Percentiles rank a stretch among this genome's conserved stretches.
phyloP scores from a whole-genome alignment of 2,329 filamentous ascomycete genomes.

The Amylocarpus encephaloides region DNA sequence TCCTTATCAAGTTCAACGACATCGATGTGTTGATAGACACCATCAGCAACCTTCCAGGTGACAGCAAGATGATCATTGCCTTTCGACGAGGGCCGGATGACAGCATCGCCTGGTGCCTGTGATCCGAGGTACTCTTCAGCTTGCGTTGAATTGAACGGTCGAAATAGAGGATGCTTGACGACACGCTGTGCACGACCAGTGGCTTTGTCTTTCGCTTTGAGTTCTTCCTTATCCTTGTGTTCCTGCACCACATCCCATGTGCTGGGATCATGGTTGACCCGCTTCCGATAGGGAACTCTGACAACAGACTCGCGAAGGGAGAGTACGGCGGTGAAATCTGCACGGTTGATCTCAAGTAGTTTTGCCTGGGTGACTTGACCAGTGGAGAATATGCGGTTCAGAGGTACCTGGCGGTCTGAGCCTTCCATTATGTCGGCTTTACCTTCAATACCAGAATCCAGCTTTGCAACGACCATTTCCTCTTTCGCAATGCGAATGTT shows the following conservation, averaged over 20 bases:
- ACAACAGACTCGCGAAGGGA: slow-evolving; percentile 78
- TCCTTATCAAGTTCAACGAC: slow-evolving; percentile 96
- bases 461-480: slow-evolving; percentile 86
- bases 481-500: slow-evolving; percentile 83
- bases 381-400: slow-evolving; percentile 66
- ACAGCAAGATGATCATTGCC: slow-evolving; percentile 92
- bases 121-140: slow-evolving; percentile 90
- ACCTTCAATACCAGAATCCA: slow-evolving; percentile 92
- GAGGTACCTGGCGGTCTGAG: slow-evolving; percentile 61
- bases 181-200: slow-evolving; percentile 86
- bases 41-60: slow-evolving; percentile 96
- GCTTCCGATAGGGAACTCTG: slow-evolving; percentile 62
- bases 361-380: slow-evolving; percentile 87
- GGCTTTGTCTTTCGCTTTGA: slow-evolving; percentile 78
- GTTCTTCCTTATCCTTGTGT: slow-evolving; percentile 70
- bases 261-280: slow-evolving; percentile 64
- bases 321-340: slow-evolving; percentile 75
- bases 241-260: slow-evolving; percentile 88
- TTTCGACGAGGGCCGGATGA: slow-evolving; percentile 92
- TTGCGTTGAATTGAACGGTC: slow-evolving; percentile 83
- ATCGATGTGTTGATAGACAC: slow-evolving; percentile 96
- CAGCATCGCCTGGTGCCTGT: slow-evolving; percentile 79
- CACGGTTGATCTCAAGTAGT: slow-evolving; percentile 79
- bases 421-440: slow-evolving; percentile 78
- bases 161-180: slow-evolving; percentile 96